phyloP scores from a whole-genome alignment of 2,329 filamentous ascomycete genomes.

The Tolypocladium ophioglossoides region DNA sequence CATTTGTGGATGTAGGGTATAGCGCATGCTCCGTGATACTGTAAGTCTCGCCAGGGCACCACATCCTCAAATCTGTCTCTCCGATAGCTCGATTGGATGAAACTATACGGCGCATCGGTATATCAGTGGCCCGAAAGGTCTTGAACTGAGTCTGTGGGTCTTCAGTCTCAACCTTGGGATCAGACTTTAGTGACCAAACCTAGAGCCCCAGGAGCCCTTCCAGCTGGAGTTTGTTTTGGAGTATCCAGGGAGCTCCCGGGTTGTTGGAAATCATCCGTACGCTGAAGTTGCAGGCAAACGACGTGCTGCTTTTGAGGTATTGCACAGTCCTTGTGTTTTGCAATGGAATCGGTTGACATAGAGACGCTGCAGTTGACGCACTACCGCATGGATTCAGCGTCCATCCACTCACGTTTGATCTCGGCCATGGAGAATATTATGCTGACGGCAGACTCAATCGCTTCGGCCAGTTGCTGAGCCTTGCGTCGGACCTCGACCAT shows the following conservation, averaged over 20 bases:
- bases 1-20: background rate
- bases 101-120: background rate
- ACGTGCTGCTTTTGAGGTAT: background rate
- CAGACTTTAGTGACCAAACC: background rate
- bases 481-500: background rate
- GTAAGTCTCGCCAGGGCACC: background rate
- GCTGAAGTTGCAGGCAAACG: background rate
- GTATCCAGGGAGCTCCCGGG: background rate
- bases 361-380: background rate
- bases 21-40: background rate
- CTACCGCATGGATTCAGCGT: background rate
- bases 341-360: background rate
- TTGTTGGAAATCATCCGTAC: background rate
- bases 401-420: background rate
- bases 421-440: background rate
- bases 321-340: background rate
- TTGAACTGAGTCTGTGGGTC: background rate
- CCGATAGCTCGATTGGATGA: background rate
- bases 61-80: background rate
- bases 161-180: background rate
- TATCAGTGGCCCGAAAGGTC: background rate
- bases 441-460: background rate
- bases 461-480: background rate
- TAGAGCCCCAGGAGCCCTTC: background rate
- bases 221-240: background rate